Evolutionary conservation across 345 rosid genomes (phyloP), one percentile per base, ranked within the genome.

Genomic region (Hypericum perforatum): DNA sequence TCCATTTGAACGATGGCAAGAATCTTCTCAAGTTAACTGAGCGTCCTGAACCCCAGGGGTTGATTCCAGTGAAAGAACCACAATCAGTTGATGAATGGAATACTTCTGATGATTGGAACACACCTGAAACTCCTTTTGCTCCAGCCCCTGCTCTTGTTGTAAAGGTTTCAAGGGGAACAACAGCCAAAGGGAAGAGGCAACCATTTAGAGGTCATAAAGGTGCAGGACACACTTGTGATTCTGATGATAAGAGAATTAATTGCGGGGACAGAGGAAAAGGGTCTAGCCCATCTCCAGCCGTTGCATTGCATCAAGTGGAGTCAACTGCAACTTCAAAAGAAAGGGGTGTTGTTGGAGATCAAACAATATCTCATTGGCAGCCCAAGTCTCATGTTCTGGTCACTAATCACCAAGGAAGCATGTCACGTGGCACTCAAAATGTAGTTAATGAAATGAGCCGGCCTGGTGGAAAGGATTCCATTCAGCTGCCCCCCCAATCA

Each of bases 331-430:
- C 70, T 45, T 74, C 82, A 38, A 86, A 78, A 70, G 97, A 84
- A 68, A 74, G 64, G 57, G 80, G 71, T 67, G 69, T 57, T 60
- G 55, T 39, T 53, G 86, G 78, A 43, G 90, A 86, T 54, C 67
- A 72, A 49, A 44, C 76, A 58, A 46, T 72, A 42, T 64, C 85
- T 58, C 89, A 85, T 9, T 85, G 95, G 95, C 89, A 85, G 56
- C 95, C 89, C 32, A 89, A 73, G 62, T 61, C 82, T 9, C 86
- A 75, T 41, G 29, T 49, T 37, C 63, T 60, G 49, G 42, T 63
- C 52, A 49, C 64, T 57, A 65, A 52, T 63, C 68, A 69, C 49
- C 71, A 61, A 39, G 74, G 69, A 51, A 79, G 60, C 65, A 72
- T 75, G 70, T 48, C 74, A 40, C 70, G 59, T 56, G 58, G 62